Conservation (phyloP, 2,329 filamentous ascomycete species). For the Sporothrix pseudoabietina region DNA sequence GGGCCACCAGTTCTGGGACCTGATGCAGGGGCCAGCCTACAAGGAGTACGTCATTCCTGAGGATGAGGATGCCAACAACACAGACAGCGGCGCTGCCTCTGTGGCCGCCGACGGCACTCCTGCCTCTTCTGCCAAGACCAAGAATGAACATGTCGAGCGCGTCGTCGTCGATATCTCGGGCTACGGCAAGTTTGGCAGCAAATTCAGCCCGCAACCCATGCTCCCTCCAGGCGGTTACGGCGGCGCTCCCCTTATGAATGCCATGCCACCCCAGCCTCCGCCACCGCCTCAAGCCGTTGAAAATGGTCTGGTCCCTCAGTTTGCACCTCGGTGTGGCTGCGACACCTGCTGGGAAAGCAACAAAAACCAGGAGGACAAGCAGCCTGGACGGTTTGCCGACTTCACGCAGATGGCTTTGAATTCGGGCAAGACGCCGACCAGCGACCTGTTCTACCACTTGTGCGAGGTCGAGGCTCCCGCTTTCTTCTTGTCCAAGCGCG, state of each 20-base stretch:
- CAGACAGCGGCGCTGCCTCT: constrained; percentile 4
- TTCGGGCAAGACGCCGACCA: constrained; percentile 43
- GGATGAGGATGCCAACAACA: constrained; percentile 38
- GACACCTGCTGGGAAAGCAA: constrained; percentile 40
- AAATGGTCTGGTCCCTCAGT: constrained; percentile 47
- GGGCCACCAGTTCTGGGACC: constrained; percentile 52
- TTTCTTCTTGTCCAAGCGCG: constrained; percentile 50
- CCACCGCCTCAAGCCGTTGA: constrained; percentile 11
- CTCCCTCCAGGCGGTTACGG: not conserved
- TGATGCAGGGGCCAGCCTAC: constrained; percentile 50
- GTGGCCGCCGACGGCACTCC: not conserved
- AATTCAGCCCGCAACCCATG: not conserved
- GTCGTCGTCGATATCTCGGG: constrained; percentile 41
- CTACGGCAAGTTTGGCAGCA: not conserved
- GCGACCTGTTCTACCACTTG: constrained; percentile 50
- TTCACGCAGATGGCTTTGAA: constrained; percentile 49
- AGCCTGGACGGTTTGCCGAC: constrained; percentile 42
- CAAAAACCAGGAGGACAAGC: constrained; percentile 27
- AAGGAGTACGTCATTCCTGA: constrained; percentile 51
- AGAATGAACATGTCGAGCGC: constrained; percentile 40
- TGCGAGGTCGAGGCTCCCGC: constrained; percentile 50
- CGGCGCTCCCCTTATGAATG: not conserved
- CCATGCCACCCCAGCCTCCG: constrained; percentile 29
- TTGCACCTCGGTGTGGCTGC: constrained; percentile 49
- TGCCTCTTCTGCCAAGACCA: not conserved